Percentiles rank a stretch among this genome's conserved stretches.
phyloP scores from a whole-genome alignment of 2,329 filamentous ascomycete species.

The Zymoseptoria crescenta region DNA sequence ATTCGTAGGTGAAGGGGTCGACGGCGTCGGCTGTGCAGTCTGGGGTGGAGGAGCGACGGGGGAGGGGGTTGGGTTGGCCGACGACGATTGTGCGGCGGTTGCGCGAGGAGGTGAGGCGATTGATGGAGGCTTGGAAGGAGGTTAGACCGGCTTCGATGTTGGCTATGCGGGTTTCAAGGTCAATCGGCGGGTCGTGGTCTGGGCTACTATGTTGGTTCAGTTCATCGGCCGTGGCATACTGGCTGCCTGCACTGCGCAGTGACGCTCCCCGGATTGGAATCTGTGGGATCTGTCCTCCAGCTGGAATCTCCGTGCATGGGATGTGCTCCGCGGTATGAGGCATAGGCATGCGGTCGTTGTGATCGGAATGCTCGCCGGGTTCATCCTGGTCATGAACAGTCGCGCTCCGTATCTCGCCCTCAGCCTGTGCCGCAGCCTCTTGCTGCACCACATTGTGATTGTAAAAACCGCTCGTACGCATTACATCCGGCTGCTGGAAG shows the following conservation, averaged over 20 bases:
- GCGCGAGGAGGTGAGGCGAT: conserved; percentile 25
- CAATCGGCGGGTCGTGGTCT: conserved; percentile 3
- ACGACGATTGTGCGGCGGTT: conserved; percentile 27
- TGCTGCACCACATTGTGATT: neutral
- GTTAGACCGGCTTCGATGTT: conserved; percentile 28
- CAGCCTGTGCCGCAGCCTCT: neutral
- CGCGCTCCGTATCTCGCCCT: neutral
- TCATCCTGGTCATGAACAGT: neutral
- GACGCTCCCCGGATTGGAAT: neutral
- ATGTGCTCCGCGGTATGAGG: neutral
- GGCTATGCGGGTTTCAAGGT: conserved; percentile 30
- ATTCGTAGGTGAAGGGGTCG: conserved; percentile 15
- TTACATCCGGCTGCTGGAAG: conserved; percentile 20
- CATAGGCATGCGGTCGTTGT: neutral
- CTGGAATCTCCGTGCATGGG: neutral
- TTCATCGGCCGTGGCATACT: neutral
- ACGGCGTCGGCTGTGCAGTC: conserved; percentile 26
- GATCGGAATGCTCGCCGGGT: neutral
- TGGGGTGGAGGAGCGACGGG: conserved; percentile 11
- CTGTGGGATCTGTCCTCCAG: neutral
- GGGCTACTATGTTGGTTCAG: neutral
- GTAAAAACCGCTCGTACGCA: conserved; percentile 24
- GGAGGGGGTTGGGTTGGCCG: conserved; percentile 11
- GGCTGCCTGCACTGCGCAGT: neutral
- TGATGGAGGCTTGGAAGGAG: conserved; percentile 27